These are phyloP conservation scores for Kalaharituber pfeilii DNA, from an alignment of 2,329 filamentous ascomycete species.

Conservation along the genomic window DNA sequence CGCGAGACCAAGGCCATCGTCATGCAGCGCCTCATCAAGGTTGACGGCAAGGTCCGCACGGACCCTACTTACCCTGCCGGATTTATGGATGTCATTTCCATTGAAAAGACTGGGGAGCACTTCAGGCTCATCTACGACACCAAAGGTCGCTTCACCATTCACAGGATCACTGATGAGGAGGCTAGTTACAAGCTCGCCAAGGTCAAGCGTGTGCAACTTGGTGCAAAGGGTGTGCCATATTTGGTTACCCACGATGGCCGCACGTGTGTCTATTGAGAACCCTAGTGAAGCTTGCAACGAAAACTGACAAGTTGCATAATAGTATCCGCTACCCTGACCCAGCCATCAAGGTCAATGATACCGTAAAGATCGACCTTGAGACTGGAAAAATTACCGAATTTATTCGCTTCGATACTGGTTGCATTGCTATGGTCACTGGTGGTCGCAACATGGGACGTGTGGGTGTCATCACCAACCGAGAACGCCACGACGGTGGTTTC, in stretches of 20 bases:
- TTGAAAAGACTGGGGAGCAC: conserved; percentile 99
- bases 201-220: conserved; percentile 98
- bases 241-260: conserved; percentile 99
- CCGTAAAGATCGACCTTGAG: conserved; percentile 93
- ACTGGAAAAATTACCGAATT: conserved; percentile 97
- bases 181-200: conserved; percentile 99
- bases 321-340: conserved; percentile 99
- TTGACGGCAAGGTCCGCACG: conserved; percentile 98
- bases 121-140: conserved; percentile 99
- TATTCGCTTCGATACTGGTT: conserved; percentile 97
- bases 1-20: conserved; percentile 86
- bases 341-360: conserved; percentile 98
- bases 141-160: conserved; percentile 99
- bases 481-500: conserved; percentile 99
- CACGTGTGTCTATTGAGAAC: conserved; percentile 67
- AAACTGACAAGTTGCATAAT: conserved; percentile 18
- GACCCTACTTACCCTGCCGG: conserved; percentile 93
- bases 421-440: conserved; percentile 96
- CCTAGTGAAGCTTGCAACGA: not conserved
- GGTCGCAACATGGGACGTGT: conserved; percentile 99
- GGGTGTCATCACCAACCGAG: conserved; percentile 99
- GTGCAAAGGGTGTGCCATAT: conserved; percentile 99
- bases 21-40: conserved; percentile 99
- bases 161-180: conserved; percentile 98
- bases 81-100: conserved; percentile 98